Base-by-base conservation (phyloP, 768 basidiomycete species). In the Amanita brunnescens region DNA sequence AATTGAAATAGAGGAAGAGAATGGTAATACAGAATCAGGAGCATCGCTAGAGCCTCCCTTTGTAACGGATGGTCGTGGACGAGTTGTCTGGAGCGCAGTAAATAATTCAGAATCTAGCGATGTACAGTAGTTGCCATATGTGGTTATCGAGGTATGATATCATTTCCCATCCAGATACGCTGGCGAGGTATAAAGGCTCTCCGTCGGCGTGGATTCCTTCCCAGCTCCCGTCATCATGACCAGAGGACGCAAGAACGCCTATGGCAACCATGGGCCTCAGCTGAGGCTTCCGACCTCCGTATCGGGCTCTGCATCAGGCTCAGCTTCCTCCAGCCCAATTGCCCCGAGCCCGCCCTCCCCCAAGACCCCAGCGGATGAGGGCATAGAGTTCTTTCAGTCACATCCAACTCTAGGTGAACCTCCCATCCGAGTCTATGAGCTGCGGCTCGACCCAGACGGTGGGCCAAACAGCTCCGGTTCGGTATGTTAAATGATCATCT, bases 361-460 rank as follows among this genome's bases (percentile, higher is more conserved):
- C 32, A 88, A 80, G 71, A 96, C 93, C 2, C 93, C 92, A 33
- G 92, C 93, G 35, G 91, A 95, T 63, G 92, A 95, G 63, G 92
- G 83, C 21, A 80, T 93, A 63, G 85, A 85, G 32, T 96, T 90
- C 71, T 96, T 96, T 60, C 75, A 85, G 58, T 77, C 80, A 3
- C 64, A 70, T 24, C 58, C 72, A 44, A 65, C 59, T 6, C 65
- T 70, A 13, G 79, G 77, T 33, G 86, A 87, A 57, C 65, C 68
- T 2, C 85, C 84, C 5, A 77, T 97, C 39, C 77, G 74, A 55
- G 92, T 97, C 14, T 95, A 91, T 61, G 87, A 94, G 67, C 77
- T 99, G 32, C 72, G 74, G 43, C 75, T 99, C 32, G 91, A 92
- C 61, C 76, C 85, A 12, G 91, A 98, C 69, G 96, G 96, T 38